These are phyloP conservation scores for Saccharomyces hybrid DNA, from an alignment of 1,139 yeast species.

Conservation along the genomic window DNA sequence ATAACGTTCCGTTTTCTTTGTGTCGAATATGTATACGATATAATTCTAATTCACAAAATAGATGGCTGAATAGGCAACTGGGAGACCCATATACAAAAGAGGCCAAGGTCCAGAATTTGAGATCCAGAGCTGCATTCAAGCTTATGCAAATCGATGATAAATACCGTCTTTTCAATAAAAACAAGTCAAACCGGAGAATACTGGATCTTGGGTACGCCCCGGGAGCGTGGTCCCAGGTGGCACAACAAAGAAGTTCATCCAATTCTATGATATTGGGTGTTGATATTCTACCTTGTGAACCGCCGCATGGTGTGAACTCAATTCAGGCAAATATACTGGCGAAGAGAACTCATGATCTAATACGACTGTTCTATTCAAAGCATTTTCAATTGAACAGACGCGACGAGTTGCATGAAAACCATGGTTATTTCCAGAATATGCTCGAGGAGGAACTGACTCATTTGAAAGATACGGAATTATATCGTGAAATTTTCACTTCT, in stretches of 20 bases:
- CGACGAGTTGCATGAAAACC: constrained; percentile 23
- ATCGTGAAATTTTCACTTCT: constrained; percentile 13
- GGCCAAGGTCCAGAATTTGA: constrained; percentile 55
- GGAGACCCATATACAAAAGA: constrained; percentile 57
- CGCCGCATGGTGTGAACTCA: constrained; percentile 72
- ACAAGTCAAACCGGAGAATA: constrained; percentile 39
- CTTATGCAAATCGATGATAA: constrained; percentile 61
- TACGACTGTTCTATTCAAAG: constrained; percentile 51
- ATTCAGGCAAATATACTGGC: constrained; percentile 84
- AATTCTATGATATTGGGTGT: constrained; percentile 74
- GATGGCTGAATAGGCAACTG: constrained; percentile 70
- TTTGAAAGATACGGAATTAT: constrained; percentile 10
- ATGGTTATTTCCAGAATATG: constrained; percentile 24
- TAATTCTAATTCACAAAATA: constrained; percentile 37
- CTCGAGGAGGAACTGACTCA: constrained; percentile 11
- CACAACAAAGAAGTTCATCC: constrained; percentile 49
- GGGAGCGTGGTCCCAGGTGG: constrained; percentile 91
- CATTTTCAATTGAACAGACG: constrained; percentile 30
- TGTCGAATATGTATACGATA: constrained; percentile 7
- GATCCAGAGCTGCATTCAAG: constrained; percentile 90
- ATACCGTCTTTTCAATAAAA: constrained; percentile 49
- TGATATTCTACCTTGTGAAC: constrained; percentile 69
- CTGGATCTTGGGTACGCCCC: constrained; percentile 93
- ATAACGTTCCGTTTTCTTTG: background rate
- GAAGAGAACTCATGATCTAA: constrained; percentile 52